A percentile compares a stretch with the other conserved stretches of the same genome.
Conservation (phyloP, 768 basidiomycete species). For the Tricholoma saponaceum region DNA sequence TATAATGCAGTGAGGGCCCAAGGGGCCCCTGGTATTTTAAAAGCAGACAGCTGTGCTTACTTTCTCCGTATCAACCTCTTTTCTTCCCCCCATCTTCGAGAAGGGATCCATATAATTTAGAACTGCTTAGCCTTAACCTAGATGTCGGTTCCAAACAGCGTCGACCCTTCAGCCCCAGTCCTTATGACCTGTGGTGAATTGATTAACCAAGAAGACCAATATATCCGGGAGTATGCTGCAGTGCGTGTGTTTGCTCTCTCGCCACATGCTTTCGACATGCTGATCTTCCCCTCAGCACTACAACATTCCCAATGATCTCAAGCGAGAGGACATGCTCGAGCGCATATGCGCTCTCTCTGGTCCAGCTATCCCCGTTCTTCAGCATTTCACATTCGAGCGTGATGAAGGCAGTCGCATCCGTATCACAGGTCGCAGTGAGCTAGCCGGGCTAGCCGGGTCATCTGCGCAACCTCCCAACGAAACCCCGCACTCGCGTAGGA, state of each 20-base stretch:
- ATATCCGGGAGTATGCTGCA: conserved; percentile 7
- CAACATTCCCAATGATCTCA: not conserved
- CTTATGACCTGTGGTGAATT: conserved; percentile 5
- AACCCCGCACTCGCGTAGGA: not conserved
- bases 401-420: not conserved
- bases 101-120: too few species aligned
- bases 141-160: not conserved
- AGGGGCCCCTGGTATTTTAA: not conserved
- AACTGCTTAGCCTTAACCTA: too few species aligned
- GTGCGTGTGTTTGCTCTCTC: conserved; percentile 1
- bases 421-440: not conserved
- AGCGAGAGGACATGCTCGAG: not conserved
- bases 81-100: too few species aligned
- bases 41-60: not conserved
- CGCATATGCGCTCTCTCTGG: not conserved
- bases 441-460: not conserved
- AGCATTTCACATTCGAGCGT: not conserved
- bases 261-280: not conserved
- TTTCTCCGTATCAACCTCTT: too few species aligned
- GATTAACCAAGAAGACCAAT: conserved; percentile 6
- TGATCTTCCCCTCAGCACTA: not conserved
- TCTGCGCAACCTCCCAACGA: not conserved
- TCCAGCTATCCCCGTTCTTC: not conserved
- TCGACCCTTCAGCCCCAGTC: not conserved
- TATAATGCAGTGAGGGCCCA: not conserved